A percentile compares a stretch with the other conserved stretches of the same genome.
Evolutionary conservation across 768 basidiomycete species (phyloP).

Genomic region (Epithele typhae): DNA sequence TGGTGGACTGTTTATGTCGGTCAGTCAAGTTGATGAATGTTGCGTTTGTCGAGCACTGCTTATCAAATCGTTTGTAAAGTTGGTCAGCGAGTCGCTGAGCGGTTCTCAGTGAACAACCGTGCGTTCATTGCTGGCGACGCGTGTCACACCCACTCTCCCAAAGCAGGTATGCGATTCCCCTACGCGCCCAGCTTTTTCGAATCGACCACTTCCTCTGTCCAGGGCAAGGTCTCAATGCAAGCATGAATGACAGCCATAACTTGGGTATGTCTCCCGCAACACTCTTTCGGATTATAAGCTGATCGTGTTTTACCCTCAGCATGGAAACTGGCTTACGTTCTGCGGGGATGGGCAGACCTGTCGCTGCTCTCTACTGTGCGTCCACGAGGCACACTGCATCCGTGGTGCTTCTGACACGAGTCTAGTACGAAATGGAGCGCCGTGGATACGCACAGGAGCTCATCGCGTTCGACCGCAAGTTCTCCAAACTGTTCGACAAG

Average conservation of each 20-base stretch:
- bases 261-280: conserved; percentile 28
- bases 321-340: conserved; percentile 48
- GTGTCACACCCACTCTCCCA: conserved; percentile 42
- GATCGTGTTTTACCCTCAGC: conserved; percentile 20
- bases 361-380: conserved; percentile 42
- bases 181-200: too few relatives aligned
- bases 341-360: conserved; percentile 42
- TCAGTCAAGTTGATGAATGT: neutral
- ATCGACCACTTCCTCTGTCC: neutral
- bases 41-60: too few relatives aligned
- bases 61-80: conserved; percentile 30
- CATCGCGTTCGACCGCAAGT: conserved; percentile 48
- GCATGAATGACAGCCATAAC: conserved; percentile 51
- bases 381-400: too few relatives aligned
- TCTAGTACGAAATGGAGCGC: conserved; percentile 49
- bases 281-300: neutral
- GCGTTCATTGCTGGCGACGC: conserved; percentile 57
- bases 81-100: conserved; percentile 51
- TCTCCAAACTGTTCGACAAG: conserved; percentile 48
- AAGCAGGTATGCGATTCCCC: conserved; percentile 31
- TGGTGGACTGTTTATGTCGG: conserved; percentile 50
- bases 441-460: conserved; percentile 49
- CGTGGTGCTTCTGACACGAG: neutral
- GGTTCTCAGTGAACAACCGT: conserved; percentile 41
- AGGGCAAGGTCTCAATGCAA: conserved; percentile 48